phyloP scores from a whole-genome alignment of 2,329 filamentous ascomycete species.

The Verticillium nubilum region DNA sequence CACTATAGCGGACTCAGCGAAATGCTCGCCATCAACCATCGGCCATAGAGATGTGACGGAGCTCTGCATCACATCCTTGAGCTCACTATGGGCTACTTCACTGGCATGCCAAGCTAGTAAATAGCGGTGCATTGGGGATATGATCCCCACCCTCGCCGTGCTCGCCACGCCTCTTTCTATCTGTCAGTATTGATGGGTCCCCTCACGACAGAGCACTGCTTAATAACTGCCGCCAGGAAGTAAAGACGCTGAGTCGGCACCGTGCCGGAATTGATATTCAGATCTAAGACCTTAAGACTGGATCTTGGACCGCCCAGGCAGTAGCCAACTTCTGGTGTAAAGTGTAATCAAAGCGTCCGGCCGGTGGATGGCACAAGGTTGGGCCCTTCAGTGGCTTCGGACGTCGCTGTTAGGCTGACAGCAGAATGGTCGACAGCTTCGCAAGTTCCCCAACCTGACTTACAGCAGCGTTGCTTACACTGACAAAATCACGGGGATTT shows the following conservation, averaged over 20 bases:
- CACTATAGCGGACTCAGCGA: no score
- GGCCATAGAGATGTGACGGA: not conserved
- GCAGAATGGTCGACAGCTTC: not conserved
- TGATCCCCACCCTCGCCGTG: no score
- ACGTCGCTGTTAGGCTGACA: not conserved
- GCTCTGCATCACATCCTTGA: not conserved
- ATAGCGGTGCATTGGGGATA: no score
- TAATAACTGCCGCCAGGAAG: no score
- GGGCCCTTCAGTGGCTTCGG: not conserved
- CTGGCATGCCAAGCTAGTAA: not conserved
- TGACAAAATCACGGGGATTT: not conserved
- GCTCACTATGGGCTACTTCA: not conserved
- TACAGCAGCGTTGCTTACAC: not conserved
- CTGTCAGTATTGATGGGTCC: no score
- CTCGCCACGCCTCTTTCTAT: no score
- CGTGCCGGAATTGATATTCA: not conserved
- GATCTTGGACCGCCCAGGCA: not conserved
- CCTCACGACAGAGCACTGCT: no score
- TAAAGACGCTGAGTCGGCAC: no score
- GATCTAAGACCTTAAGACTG: not conserved
- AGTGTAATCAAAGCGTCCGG: not conserved
- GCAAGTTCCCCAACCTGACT: not conserved
- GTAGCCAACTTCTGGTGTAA: not conserved
- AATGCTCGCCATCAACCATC: not conserved
- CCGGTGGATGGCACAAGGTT: not conserved